Conservation (phyloP, 2,329 filamentous ascomycete genomes). For the Ascochyta rabiei region DNA sequence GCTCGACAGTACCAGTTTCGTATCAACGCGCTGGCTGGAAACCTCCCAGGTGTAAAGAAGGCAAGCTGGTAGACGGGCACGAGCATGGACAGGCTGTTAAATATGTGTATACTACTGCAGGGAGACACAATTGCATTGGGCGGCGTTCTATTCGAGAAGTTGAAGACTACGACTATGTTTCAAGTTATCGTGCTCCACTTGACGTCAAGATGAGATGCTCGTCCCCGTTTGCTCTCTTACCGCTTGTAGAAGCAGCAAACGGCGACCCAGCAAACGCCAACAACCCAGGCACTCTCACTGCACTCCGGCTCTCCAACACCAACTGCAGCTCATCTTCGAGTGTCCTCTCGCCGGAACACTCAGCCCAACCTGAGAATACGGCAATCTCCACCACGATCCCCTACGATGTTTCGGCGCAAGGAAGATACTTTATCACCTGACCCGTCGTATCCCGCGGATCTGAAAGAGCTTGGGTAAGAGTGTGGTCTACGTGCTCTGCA, state of each 20-base stretch:
- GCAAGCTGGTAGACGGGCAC: constrained; percentile 78
- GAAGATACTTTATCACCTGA: constrained; percentile 71
- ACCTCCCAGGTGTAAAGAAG: constrained; percentile 91
- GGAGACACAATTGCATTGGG: constrained; percentile 32
- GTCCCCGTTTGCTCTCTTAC: constrained; percentile 25
- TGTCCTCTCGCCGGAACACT: background rate
- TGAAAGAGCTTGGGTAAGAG: constrained; percentile 74
- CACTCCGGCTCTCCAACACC: background rate
- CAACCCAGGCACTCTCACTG: background rate
- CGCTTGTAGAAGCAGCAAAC: constrained; percentile 20
- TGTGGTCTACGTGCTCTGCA: background rate
- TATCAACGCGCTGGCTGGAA: constrained; percentile 82
- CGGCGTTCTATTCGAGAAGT: constrained; percentile 31
- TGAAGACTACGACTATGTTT: background rate
- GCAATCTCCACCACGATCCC: background rate
- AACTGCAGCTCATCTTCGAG: background rate
- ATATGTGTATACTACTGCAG: constrained; percentile 34
- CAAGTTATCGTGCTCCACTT: background rate
- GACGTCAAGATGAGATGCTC: constrained; percentile 11
- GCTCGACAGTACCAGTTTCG: constrained; percentile 84
- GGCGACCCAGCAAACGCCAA: background rate
- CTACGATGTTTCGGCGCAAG: constrained; percentile 75
- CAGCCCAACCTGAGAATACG: too few species aligned
- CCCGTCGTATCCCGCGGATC: constrained; percentile 66
- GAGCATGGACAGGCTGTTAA: constrained; percentile 16